Conservation (phyloP, 768 basidiomycete genomes). For the Sporobolomyces phaffii region DNA sequence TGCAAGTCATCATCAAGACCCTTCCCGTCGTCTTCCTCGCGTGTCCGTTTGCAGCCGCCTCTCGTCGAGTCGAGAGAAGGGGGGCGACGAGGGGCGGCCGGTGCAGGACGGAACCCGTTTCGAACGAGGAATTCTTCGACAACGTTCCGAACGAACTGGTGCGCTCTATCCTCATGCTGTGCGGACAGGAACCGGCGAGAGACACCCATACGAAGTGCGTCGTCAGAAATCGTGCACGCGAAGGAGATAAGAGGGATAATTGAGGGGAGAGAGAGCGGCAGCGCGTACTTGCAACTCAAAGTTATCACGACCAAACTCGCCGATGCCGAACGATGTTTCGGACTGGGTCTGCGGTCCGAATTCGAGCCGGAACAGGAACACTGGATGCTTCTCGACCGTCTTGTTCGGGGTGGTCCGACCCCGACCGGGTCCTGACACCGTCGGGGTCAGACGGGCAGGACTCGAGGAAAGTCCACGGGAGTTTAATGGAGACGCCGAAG, state of each 20-base stretch:
- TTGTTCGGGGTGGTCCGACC: slow-evolving; percentile 35
- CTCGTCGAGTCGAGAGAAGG: too few relatives aligned
- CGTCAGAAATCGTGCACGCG: too few relatives aligned
- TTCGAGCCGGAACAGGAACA: slow-evolving; percentile 72
- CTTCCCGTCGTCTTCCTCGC: too few relatives aligned
- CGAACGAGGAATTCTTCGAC: slow-evolving; percentile 21
- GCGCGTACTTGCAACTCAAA: slow-evolving; percentile 69
- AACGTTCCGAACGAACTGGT: slow-evolving; percentile 8
- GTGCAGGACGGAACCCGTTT: slow-evolving; percentile 66
- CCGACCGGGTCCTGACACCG: too few relatives aligned
- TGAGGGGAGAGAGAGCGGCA: too few relatives aligned
- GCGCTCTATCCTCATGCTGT: slow-evolving; percentile 24
- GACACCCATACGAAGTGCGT: too few relatives aligned
- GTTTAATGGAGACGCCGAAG: background rate
- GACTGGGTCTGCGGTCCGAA: slow-evolving; percentile 59
- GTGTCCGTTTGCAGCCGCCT: slow-evolving; percentile 45
- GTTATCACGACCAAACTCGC: slow-evolving; percentile 52
- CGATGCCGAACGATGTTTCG: slow-evolving; percentile 74
- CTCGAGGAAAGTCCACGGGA: too few relatives aligned
- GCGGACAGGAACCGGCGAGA: too few relatives aligned
- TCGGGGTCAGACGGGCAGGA: too few relatives aligned
- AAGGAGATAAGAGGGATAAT: too few relatives aligned
- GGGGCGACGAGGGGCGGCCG: too few relatives aligned
- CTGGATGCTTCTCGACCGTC: slow-evolving; percentile 60
- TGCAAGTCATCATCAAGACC: too few relatives aligned